Evolutionary conservation across 2,329 filamentous ascomycete species (phyloP).

Genomic region (Fusarium cyanostomum): DNA sequence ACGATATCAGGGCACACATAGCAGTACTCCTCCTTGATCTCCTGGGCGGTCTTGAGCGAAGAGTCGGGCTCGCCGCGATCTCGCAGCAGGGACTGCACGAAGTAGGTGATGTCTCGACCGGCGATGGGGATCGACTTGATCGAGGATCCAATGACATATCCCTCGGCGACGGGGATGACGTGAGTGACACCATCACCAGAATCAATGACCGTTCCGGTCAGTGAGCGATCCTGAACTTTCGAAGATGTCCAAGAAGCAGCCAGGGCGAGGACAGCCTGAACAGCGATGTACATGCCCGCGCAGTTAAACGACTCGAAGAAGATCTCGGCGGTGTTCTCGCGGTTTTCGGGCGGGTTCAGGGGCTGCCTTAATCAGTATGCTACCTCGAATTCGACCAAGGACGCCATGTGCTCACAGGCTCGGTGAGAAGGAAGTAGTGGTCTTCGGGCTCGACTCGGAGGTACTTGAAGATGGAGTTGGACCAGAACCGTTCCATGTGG

Average conservation of each 20-base stretch:
- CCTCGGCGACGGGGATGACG: constrained; percentile 97
- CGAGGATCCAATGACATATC: constrained; percentile 97
- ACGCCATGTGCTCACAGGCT: constrained; percentile 73
- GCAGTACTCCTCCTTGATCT: constrained; percentile 98
- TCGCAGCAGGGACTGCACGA: constrained; percentile 94
- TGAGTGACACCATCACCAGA: constrained; percentile 99
- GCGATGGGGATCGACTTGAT: constrained; percentile 99
- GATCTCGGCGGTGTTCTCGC: constrained; percentile 98
- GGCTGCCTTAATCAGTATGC: constrained; percentile 64
- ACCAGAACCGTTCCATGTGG: constrained; percentile 99
- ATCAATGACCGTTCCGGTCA: constrained; percentile 98
- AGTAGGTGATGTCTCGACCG: constrained; percentile 98
- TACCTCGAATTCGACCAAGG: neutral
- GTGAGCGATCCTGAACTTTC: constrained; percentile 93
- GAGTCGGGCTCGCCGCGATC: constrained; percentile 97
- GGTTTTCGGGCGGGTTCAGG: constrained; percentile 97
- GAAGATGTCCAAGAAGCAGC: constrained; percentile 99
- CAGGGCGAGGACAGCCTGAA: constrained; percentile 94
- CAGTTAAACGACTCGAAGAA: constrained; percentile 99
- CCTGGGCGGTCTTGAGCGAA: constrained; percentile 95
- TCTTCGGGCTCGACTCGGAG: constrained; percentile 97
- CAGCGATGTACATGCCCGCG: constrained; percentile 97
- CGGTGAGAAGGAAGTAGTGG: constrained; percentile 97
- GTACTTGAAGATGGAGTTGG: constrained; percentile 99
- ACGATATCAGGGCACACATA: constrained; percentile 99